Evolutionary conservation across 1,139 yeast species (phyloP).

Genomic region (Saccharomyces hybrid): DNA sequence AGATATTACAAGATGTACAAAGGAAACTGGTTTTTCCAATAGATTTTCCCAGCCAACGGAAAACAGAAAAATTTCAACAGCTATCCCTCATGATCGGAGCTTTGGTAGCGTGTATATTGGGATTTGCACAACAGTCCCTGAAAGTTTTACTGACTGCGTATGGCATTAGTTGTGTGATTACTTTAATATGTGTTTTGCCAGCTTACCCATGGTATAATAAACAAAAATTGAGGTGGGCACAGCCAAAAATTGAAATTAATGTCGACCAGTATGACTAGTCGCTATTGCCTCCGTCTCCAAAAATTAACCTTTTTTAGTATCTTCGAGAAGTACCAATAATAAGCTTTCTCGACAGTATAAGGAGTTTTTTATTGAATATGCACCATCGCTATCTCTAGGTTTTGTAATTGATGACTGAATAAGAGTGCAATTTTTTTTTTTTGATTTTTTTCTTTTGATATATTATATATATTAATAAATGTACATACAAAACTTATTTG

Average conservation of each 20-base stretch:
- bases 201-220: conserved; percentile 26
- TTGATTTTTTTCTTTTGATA: not conserved
- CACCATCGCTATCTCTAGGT: not conserved
- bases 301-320: not conserved
- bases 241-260: conserved; percentile 11
- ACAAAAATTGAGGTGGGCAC: conserved; percentile 23
- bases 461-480: not conserved
- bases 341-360: not conserved
- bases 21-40: conserved; percentile 25
- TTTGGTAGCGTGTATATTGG: conserved; percentile 18
- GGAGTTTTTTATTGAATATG: not conserved
- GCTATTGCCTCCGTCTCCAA: not conserved
- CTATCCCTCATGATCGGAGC: conserved; percentile 16
- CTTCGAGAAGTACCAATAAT: not conserved
- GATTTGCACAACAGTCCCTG: conserved; percentile 23
- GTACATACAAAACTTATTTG: not conserved
- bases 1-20: conserved; percentile 22
- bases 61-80: conserved; percentile 13
- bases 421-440: not conserved
- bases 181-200: conserved; percentile 21
- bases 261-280: not conserved
- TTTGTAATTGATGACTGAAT: not conserved
- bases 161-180: conserved; percentile 12
- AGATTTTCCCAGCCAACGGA: conserved; percentile 27
- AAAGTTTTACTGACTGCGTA: conserved; percentile 14